Evolutionary conservation across 805 yeast species (phyloP).

Genomic region (Ogataea haglerorum): DNA sequence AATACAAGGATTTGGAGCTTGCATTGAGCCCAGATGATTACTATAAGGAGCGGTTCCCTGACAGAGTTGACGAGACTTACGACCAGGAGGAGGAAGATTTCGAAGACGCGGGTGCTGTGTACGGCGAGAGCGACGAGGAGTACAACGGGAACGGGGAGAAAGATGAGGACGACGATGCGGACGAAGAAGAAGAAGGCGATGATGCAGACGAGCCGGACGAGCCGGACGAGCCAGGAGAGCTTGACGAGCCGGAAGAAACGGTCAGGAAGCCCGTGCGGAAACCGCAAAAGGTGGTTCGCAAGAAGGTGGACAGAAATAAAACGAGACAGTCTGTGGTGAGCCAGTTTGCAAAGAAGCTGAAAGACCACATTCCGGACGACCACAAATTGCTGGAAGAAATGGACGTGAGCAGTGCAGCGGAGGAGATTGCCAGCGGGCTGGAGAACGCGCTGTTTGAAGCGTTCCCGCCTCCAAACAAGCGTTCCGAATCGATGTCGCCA

Average conservation of each 20-base stretch:
- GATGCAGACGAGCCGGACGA: slow-evolving; percentile 15
- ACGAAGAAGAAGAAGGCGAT: slow-evolving; percentile 10
- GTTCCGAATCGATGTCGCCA: slow-evolving; percentile 17
- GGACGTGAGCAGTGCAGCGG: slow-evolving; percentile 36
- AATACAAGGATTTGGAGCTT: slow-evolving; percentile 34
- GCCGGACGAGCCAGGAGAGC: slow-evolving; percentile 11
- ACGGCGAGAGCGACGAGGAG: slow-evolving; percentile 16
- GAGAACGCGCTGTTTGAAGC: slow-evolving; percentile 47
- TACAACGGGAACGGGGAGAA: slow-evolving; percentile 10
- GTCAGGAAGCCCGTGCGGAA: slow-evolving; percentile 6
- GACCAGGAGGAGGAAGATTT: slow-evolving; percentile 18
- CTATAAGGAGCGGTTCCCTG: slow-evolving; percentile 17
- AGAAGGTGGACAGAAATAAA: slow-evolving; percentile 27
- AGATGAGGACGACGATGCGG: slow-evolving; percentile 8
- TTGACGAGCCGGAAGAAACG: slow-evolving; percentile 6
- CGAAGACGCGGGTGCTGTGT: slow-evolving; percentile 18
- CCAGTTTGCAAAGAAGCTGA: slow-evolving; percentile 47
- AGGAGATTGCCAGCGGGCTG: slow-evolving; percentile 46
- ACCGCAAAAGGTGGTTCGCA: slow-evolving; percentile 5
- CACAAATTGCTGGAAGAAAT: slow-evolving; percentile 16
- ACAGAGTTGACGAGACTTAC: slow-evolving; percentile 15
- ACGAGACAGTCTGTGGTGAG: slow-evolving; percentile 47
- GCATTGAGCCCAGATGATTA: slow-evolving; percentile 32
- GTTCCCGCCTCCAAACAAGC: slow-evolving; percentile 17
- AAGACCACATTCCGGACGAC: slow-evolving; percentile 37